Base-by-base conservation (phyloP, 1,284 basidiomycete genomes). In the Porphyrellus sp. region DNA sequence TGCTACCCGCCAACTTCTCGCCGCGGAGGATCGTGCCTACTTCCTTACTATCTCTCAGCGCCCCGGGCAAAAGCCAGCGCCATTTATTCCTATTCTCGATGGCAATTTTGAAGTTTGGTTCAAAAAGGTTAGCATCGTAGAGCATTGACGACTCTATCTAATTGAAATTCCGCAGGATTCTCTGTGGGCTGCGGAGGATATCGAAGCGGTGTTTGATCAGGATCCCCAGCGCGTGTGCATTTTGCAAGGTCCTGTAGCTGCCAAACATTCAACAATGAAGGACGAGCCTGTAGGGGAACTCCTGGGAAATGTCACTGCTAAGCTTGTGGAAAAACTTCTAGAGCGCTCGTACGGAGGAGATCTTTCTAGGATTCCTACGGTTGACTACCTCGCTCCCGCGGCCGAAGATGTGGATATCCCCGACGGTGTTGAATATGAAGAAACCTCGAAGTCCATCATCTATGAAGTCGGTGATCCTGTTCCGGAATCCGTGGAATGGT, bases 181-280 rank as follows among this genome's bases (percentile, higher is more conserved):
- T 16, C 83, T 98, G 7, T 98, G 96, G 96, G 91, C 93, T 41
- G 89, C 94, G 7, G 97, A 99, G 72, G 96, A 99, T 69, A 93
- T 99, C 62, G 96, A 99, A 59, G 96, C 94, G 15, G 93, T 99
- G 37, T 95, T 98, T 63, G 97, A 98, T 72, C 93, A 95, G 74
- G 95, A 98, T 71, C 92, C 96, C 28, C 92, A 99, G 73, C 89
- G 97, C 61, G 95, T 99, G 34, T 97, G 93, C 70, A 97, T 99
- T 64, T 82, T 99, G 46, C 95, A 98, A 73, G 96, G 97, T 27
- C 96, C 97, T 12, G 89, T 99, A 49, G 95, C 96, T 2, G 93
- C 85, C 57, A 93, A 91, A 72, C 86, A 93, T 72, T 85, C 92
- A 16, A 88, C 77, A 46, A 78, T 86, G 64, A 96, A 93, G 71